Evolutionary conservation across 768 basidiomycete species (phyloP), one percentile per base, ranked within the genome.

Genomic region (Rossbeevera mucosa): DNA sequence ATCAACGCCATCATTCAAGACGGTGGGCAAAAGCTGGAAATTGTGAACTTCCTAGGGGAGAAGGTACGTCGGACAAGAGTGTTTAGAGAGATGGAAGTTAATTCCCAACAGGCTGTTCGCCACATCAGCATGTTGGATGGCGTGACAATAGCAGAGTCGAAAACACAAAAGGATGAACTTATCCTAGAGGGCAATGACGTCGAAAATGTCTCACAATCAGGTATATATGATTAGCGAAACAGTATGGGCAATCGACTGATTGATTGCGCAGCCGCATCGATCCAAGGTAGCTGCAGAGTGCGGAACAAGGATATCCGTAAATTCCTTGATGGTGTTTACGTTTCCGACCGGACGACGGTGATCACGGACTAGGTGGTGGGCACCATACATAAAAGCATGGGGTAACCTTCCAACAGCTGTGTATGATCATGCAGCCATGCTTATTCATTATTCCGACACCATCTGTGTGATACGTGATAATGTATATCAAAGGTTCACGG

Each of bases 241-340:
- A 8, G 16, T 21, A 42, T 33, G 40, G 26, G 16, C 38, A 18
- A 40, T 5, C n/a, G n/a, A 38, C 46, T 62, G 43, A 56, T 56
- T 38, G 54, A 43, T 44, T 26, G 22, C 52, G 25, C 56, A 86
- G 93, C 96, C 55, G 96, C 96, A 44, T 91, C 91, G 38, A 98
- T 99, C 70, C 96, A 98, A 71, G 94, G 94, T 62, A 79, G 88
- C 56, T 96, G 93, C 78, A 84, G 87, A 62, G 96, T 99, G 66
- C 88, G 92, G 73, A 96, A 98, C 87, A 99, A 99, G 80, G 95
- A 95, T 80, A 97, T 98, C 75, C 92, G 95, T 65, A 96, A 97
- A 80, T 96, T 97, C 81, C 78, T 96, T 71, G 91, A 94, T 69
- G 89, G 91, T 71, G 82, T 94, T 75, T 93, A 93, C 63, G 91